Evolutionary conservation across 768 basidiomycete species (phyloP).

Genomic region (Mycena chlorophos): DNA sequence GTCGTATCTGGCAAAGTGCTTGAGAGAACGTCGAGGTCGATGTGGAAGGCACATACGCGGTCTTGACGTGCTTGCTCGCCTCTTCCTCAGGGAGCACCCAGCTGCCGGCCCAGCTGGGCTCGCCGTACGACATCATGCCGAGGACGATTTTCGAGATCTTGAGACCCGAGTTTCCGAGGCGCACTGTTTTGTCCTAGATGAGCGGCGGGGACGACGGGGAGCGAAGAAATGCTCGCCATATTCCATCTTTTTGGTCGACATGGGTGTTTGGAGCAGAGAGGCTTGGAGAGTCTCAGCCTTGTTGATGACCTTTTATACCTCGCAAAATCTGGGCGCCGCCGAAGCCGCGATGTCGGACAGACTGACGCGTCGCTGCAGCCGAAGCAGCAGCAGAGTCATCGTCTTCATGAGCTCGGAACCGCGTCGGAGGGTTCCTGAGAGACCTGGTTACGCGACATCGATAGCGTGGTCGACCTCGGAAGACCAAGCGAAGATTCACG

Average conservation of each 20-base stretch:
- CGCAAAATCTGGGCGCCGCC: no score
- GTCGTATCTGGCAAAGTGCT: slow-evolving; percentile 30
- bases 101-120: slow-evolving; percentile 22
- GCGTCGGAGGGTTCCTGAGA: no score
- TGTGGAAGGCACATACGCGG: slow-evolving; percentile 12
- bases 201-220: neutral
- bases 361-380: no score
- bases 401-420: no score
- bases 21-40: slow-evolving; percentile 1
- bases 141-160: slow-evolving; percentile 40
- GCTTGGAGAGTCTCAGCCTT: no score
- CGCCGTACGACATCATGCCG: slow-evolving; percentile 12
- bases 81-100: slow-evolving; percentile 37
- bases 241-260: slow-evolving; percentile 8
- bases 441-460: no score
- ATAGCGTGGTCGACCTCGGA: no score
- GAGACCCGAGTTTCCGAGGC: slow-evolving; percentile 26
- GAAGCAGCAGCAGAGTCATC: no score
- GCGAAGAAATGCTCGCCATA: neutral
- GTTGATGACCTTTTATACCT: no score
- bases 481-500: no score
- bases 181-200: slow-evolving; percentile 1
- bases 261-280: no score
- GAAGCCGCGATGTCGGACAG: no score
- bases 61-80: slow-evolving; percentile 11